Base-by-base conservation (phyloP, 257 asterid species). In the Gentiana macrophylla region DNA sequence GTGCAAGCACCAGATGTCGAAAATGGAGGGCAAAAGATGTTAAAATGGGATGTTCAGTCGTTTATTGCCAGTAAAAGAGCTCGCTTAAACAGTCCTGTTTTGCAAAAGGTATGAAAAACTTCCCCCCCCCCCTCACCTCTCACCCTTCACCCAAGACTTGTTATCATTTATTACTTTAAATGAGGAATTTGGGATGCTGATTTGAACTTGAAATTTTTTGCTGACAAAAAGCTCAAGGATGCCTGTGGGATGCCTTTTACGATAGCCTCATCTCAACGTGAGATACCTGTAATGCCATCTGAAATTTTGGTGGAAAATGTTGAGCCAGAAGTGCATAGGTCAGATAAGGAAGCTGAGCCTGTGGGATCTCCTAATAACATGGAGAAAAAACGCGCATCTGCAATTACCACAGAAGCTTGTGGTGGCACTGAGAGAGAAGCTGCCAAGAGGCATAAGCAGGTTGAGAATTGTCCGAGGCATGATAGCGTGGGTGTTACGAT, bases 41-140 rank as follows among this genome's bases (percentile, higher is more conserved):
- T 49, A 58, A 75, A 77, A 58, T 77, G 83, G 86, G 92, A 82
- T 67, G 34, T 82, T 61, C 69, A 60, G 65, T 53, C 95, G 53
- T 82, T 78, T 68, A 68, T 76, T 59, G 57, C 13, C 55, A 73
- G 66, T 41, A 86, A 83, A 69, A 83, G 80, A 56, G 69, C 69
- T 56, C 50, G 46, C 43, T 64, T 73, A 65, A 61, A 77, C 13
- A 57, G 59, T 61, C 41, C 54, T 66, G 53, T 50, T 41, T 55
- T 84, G 50, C 77, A 69, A 58, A 66, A 77, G 84, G 88, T 84
- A 68, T 66, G 59, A 38, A 12, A 9, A 36, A 64, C 38, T 58
- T 52, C 15, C 24, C 24, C 24, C 24, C 24, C 24, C 24, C 24
- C 24, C 24, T 15, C 24, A 15, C 24, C 24, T 15, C 24, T 15